A percentile compares a stretch with the other conserved stretches of the same genome.
These are phyloP conservation scores for Pulveroboletus sp. DNA, from an alignment of 768 basidiomycete genomes.

Conservation along the genomic window DNA sequence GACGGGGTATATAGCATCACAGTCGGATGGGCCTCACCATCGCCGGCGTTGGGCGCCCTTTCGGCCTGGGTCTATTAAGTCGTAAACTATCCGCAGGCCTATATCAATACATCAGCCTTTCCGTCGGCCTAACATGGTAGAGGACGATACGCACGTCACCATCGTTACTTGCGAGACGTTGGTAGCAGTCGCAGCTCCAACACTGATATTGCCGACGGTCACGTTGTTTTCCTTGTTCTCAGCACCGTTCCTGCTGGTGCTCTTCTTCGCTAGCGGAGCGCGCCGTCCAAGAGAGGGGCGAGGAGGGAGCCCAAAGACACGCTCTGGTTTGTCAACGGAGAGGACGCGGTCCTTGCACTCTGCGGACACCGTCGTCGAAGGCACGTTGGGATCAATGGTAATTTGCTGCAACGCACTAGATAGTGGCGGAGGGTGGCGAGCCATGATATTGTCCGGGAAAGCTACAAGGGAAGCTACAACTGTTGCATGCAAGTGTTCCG, in stretches of 20 bases:
- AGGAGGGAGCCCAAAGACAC: conserved; percentile 22
- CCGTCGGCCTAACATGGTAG: not conserved
- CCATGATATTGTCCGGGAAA: conserved; percentile 13
- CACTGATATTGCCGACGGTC: conserved; percentile 3
- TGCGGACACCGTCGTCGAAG: conserved; percentile 17
- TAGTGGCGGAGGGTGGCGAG: conserved; percentile 19
- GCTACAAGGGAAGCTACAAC: conserved; percentile 18
- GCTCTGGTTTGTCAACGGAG: conserved; percentile 30
- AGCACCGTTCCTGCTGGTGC: conserved; percentile 45
- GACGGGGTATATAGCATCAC: not conserved
- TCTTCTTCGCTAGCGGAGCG: conserved; percentile 61
- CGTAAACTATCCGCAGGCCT: conserved; percentile 43
- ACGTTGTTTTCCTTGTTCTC: conserved; percentile 56
- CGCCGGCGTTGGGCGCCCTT: conserved; percentile 38
- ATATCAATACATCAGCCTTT: not conserved
- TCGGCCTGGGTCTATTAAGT: conserved; percentile 45
- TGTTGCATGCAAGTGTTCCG: conserved; percentile 36
- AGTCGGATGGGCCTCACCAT: conserved; percentile 21
- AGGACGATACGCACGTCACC: conserved; percentile 49
- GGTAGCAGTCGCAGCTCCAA: conserved; percentile 1
- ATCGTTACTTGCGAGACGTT: conserved; percentile 37
- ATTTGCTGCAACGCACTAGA: conserved; percentile 42
- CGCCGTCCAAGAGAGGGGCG: conserved; percentile 56
- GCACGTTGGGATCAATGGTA: conserved; percentile 40
- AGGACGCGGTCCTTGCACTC: conserved; percentile 34